Conservation (phyloP, 1,284 basidiomycete genomes). For the Prillingera fragicola region DNA sequence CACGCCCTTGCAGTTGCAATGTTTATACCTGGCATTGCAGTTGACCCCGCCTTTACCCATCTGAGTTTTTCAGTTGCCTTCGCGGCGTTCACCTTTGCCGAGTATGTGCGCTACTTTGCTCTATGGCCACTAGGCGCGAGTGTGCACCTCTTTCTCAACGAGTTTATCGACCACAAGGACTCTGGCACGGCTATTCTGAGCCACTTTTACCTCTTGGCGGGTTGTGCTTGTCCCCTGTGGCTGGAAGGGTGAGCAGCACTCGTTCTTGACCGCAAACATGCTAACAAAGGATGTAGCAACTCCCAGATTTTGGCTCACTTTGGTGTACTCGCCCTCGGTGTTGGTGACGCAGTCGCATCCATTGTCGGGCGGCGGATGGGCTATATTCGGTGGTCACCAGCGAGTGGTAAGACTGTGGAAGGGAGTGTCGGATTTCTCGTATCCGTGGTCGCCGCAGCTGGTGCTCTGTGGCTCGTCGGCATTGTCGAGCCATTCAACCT, state of each 20-base stretch:
- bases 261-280: neutral
- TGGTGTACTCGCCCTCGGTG: slow-evolving; percentile 83
- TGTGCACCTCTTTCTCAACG: slow-evolving; percentile 93
- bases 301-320: slow-evolving; percentile 72
- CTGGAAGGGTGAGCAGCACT: slow-evolving; percentile 68
- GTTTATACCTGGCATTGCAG: slow-evolving; percentile 87
- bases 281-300: slow-evolving; percentile 51
- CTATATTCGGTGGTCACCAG: slow-evolving; percentile 71
- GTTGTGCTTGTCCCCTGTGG: slow-evolving; percentile 91
- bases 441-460: slow-evolving; percentile 66
- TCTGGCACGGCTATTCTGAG: slow-evolving; percentile 92
- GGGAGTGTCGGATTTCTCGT: slow-evolving; percentile 75
- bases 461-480: slow-evolving; percentile 64
- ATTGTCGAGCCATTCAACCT: slow-evolving; percentile 62
- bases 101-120: slow-evolving; percentile 96
- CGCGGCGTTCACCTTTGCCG: slow-evolving; percentile 86
- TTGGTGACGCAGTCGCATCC: slow-evolving; percentile 92
- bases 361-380: slow-evolving; percentile 84
- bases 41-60: slow-evolving; percentile 94
- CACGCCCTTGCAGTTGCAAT: slow-evolving; percentile 91
- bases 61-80: slow-evolving; percentile 90
- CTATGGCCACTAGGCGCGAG: slow-evolving; percentile 91
- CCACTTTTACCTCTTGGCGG: slow-evolving; percentile 94
- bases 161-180: slow-evolving; percentile 95
- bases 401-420: slow-evolving; percentile 82